Percentiles rank a stretch among this genome's conserved stretches.
Conservation (phyloP, 129 eudicot species). For the Pittosporum tobira region DNA sequence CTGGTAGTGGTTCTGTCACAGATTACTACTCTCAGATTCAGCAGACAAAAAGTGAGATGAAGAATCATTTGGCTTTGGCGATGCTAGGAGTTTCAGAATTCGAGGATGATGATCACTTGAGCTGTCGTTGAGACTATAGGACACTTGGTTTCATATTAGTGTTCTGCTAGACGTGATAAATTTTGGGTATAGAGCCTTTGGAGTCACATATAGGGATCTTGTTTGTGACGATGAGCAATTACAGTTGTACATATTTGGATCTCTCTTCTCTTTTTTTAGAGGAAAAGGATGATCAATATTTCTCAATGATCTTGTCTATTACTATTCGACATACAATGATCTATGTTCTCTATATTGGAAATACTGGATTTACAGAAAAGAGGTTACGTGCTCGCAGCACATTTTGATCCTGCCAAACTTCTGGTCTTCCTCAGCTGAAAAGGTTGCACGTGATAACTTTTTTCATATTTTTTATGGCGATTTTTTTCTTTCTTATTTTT, state of each 20-base stretch:
- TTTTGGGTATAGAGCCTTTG: constrained; percentile 6
- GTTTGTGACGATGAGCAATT: not conserved
- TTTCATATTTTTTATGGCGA: too few species aligned
- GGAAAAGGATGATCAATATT: not conserved
- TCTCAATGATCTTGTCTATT: too few species aligned
- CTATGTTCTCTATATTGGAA: too few species aligned
- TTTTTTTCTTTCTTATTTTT: not conserved
- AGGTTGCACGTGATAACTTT: too few species aligned
- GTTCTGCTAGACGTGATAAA: not conserved
- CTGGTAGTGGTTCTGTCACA: constrained; percentile 20
- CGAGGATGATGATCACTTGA: constrained; percentile 58
- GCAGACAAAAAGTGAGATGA: constrained; percentile 62
- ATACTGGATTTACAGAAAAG: too few species aligned
- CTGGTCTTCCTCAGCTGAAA: too few species aligned
- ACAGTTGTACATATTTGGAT: constrained; percentile 2
- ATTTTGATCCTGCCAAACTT: too few species aligned
- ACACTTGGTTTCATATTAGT: not conserved
- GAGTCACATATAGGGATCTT: constrained; percentile 13
- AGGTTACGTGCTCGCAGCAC: too few species aligned
- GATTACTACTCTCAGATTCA: constrained; percentile 42
- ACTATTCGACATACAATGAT: too few species aligned
- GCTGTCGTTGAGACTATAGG: constrained; percentile 31
- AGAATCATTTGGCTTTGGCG: constrained; percentile 79
- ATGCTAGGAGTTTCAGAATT: constrained; percentile 82
- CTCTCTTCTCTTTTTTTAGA: not conserved